phyloP scores from a whole-genome alignment of 2,329 filamentous ascomycete genomes.

The Dothistroma septosporum region DNA sequence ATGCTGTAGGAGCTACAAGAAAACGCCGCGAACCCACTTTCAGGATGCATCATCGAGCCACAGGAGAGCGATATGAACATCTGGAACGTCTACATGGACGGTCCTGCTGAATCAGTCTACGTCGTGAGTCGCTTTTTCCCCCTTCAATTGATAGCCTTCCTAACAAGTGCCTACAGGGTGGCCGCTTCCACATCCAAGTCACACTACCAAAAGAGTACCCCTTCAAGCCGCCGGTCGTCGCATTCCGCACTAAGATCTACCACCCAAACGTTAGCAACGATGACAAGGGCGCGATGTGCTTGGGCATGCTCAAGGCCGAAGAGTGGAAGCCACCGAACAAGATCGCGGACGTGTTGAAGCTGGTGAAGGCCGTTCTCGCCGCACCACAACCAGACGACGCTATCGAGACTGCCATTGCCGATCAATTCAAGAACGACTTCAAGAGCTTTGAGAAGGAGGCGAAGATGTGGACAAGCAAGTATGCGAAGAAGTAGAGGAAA shows the following conservation, averaged over 20 bases:
- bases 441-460: constrained; percentile 70
- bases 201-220: constrained; percentile 76
- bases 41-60: constrained; percentile 55
- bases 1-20: constrained; percentile 56
- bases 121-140: constrained; percentile 48
- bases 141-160: neutral
- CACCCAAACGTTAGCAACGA: constrained; percentile 94
- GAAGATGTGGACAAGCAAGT: constrained; percentile 67
- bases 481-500: constrained; percentile 49
- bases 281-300: constrained; percentile 76
- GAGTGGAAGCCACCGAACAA: constrained; percentile 89
- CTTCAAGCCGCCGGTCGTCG: constrained; percentile 78
- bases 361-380: constrained; percentile 67
- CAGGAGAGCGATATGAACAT: constrained; percentile 63
- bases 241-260: constrained; percentile 86
- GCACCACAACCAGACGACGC: constrained; percentile 87
- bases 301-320: constrained; percentile 75
- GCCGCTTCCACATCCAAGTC: constrained; percentile 69
- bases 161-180: constrained; percentile 49
- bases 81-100: constrained; percentile 65
- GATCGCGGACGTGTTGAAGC: constrained; percentile 70
- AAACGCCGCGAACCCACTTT: constrained; percentile 52
- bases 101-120: constrained; percentile 62
- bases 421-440: constrained; percentile 70
- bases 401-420: constrained; percentile 79